phyloP scores from a whole-genome alignment of 2,329 filamentous ascomycete genomes.

The Beauveria sp. region DNA sequence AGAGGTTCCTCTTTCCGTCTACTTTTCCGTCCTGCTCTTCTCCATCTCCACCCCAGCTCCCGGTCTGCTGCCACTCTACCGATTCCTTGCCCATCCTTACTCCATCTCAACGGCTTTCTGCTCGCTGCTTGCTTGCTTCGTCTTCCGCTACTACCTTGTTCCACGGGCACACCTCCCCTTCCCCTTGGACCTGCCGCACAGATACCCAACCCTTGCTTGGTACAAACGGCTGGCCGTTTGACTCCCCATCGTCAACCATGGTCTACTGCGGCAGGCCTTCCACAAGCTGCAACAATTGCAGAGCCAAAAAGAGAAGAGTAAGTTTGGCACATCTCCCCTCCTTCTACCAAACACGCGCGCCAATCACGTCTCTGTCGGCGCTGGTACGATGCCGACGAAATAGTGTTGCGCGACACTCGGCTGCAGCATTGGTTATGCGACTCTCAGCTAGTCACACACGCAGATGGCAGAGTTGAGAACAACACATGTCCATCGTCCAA shows the following conservation, averaged over 20 bases:
- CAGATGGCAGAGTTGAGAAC: background rate
- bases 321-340: background rate
- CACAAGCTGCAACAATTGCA: slow-evolving; percentile 12
- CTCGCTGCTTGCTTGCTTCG: slow-evolving; percentile 7
- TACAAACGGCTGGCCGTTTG: slow-evolving; percentile 4
- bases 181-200: background rate
- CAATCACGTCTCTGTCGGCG: background rate
- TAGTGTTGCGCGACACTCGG: background rate
- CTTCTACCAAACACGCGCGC: no score
- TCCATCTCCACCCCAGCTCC: background rate
- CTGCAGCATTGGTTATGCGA: background rate
- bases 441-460: background rate
- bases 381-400: background rate
- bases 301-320: slow-evolving; percentile 12
- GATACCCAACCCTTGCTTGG: background rate
- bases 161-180: background rate
- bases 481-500: background rate
- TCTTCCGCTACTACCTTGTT: background rate
- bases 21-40: slow-evolving; percentile 4
- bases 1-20: slow-evolving; percentile 11
- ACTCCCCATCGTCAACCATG: background rate
- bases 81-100: background rate
- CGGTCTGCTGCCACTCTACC: background rate
- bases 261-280: slow-evolving; percentile 12
- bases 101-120: slow-evolving; percentile 1